Percentiles rank a stretch among this genome's conserved stretches.
Evolutionary conservation across 768 basidiomycete species (phyloP).

Genomic region (Postia placenta): DNA sequence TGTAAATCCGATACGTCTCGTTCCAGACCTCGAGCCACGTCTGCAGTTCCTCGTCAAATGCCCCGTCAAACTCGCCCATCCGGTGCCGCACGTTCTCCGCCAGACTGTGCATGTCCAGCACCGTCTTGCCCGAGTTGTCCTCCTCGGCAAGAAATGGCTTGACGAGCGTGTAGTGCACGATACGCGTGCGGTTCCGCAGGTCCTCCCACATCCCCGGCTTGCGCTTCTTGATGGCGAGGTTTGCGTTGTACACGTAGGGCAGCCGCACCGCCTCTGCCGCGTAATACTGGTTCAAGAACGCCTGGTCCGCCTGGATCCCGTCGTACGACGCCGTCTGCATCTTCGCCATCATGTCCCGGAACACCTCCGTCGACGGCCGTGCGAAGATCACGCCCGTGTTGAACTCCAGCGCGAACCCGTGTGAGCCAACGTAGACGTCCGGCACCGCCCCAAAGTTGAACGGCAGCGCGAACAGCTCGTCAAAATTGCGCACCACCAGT

Average conservation of each 20-base stretch:
- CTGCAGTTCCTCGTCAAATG: constrained; percentile 27
- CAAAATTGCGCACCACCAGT: constrained; percentile 35
- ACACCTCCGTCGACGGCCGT: constrained; percentile 24
- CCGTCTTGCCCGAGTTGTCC: constrained; percentile 1
- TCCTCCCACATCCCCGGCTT: constrained; percentile 29
- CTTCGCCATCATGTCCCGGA: constrained; percentile 24
- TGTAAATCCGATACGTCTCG: constrained; percentile 15
- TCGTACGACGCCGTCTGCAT: constrained; percentile 27
- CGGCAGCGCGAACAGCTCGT: constrained; percentile 38
- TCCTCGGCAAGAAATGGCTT: constrained; percentile 21
- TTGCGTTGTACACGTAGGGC: constrained; percentile 37
- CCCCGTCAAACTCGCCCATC: constrained; percentile 16
- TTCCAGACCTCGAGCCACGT: constrained; percentile 21
- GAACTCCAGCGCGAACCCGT: constrained; percentile 31
- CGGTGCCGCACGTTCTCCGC: constrained; percentile 19
- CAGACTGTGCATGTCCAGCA: constrained; percentile 14
- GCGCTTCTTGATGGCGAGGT: constrained; percentile 32
- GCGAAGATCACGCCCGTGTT: constrained; percentile 36
- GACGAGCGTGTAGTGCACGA: constrained; percentile 35
- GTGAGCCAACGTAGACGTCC: constrained; percentile 27
- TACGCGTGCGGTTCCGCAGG: constrained; percentile 25
- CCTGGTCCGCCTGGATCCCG: constrained; percentile 32
- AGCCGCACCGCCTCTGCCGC: constrained; percentile 28
- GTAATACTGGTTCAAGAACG: constrained; percentile 36
- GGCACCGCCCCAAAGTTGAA: constrained; percentile 37